Percentiles rank a stretch among this genome's conserved stretches.
Evolutionary conservation across 106 monocot genomes (phyloP).

Genomic region (Allium sativum): DNA sequence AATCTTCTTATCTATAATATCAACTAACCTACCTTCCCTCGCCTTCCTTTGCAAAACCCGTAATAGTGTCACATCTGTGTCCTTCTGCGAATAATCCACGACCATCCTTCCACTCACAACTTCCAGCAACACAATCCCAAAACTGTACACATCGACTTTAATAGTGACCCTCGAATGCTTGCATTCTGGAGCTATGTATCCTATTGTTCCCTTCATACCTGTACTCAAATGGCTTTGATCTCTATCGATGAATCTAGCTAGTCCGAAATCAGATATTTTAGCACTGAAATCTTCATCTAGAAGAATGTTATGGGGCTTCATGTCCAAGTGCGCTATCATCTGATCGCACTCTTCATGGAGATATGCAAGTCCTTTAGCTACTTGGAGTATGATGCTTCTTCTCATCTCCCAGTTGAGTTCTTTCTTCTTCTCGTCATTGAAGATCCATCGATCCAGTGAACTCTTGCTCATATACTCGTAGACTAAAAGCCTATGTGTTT

Average conservation of each 20-base stretch:
- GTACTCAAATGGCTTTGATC: slow-evolving; percentile 8
- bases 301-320: slow-evolving; percentile 18
- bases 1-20: slow-evolving; percentile 7
- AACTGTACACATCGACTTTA: slow-evolving; percentile 20
- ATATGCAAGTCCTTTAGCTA: slow-evolving; percentile 17
- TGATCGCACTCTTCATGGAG: slow-evolving; percentile 20
- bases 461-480: slow-evolving; percentile 28
- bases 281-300: slow-evolving; percentile 14
- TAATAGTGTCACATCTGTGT: neutral
- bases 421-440: neutral
- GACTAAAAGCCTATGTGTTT: slow-evolving; percentile 22
- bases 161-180: slow-evolving; percentile 7
- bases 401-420: slow-evolving; percentile 1
- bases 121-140: slow-evolving; percentile 14
- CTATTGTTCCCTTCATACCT: slow-evolving; percentile 11
- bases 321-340: slow-evolving; percentile 10
- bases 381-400: slow-evolving; percentile 2
- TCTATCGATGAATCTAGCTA: slow-evolving; percentile 11
- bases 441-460: slow-evolving; percentile 20
- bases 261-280: slow-evolving; percentile 20
- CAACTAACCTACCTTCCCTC: neutral
- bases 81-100: slow-evolving; percentile 14
- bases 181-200: slow-evolving; percentile 20
- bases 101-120: slow-evolving; percentile 12
- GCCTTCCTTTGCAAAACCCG: slow-evolving; percentile 3